Conservation (phyloP, 2,329 filamentous ascomycete genomes). For the Rutstroemia sp. region DNA sequence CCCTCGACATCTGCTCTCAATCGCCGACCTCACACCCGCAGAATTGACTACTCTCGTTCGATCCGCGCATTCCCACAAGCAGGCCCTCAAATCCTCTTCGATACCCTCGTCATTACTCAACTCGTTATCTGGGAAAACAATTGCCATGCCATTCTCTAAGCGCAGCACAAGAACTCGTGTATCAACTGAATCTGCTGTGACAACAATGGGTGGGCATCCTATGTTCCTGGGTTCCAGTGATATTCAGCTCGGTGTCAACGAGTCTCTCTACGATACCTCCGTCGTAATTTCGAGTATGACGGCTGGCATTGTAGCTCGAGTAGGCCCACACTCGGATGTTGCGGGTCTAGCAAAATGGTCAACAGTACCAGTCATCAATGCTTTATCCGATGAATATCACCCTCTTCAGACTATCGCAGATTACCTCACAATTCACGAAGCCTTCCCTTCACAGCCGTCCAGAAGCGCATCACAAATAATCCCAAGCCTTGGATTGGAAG, state of each 20-base stretch:
- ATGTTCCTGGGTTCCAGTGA: conserved; percentile 97
- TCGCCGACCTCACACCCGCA: conserved; percentile 70
- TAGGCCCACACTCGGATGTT: conserved; percentile 71
- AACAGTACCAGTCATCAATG: conserved; percentile 76
- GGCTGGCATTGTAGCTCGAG: conserved; percentile 73
- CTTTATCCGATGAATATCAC: conserved; percentile 84
- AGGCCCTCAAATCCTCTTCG: conserved; percentile 63
- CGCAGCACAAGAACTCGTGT: conserved; percentile 88
- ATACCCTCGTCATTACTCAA: conserved; percentile 52
- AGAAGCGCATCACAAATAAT: conserved; percentile 9
- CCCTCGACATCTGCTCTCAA: conserved; percentile 85
- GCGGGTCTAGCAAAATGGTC: conserved; percentile 63
- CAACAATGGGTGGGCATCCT: conserved; percentile 81
- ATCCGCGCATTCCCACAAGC: conserved; percentile 73
- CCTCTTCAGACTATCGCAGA: conserved; percentile 93
- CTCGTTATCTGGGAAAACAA: conserved; percentile 65
- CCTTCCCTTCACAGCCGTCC: conserved; percentile 45
- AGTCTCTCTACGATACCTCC: conserved; percentile 88
- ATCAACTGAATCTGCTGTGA: conserved; percentile 84
- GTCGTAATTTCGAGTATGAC: conserved; percentile 93
- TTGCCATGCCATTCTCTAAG: conserved; percentile 97
- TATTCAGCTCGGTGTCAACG: conserved; percentile 94
- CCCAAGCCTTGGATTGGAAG: conserved; percentile 58
- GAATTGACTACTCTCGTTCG: conserved; percentile 79
- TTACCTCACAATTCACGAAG: conserved; percentile 82